Evolutionary conservation across 2,329 filamentous ascomycete species (phyloP), one percentile per base, ranked within the genome.

Genomic region (Ophiocordyceps camponoti-rufipedis): DNA sequence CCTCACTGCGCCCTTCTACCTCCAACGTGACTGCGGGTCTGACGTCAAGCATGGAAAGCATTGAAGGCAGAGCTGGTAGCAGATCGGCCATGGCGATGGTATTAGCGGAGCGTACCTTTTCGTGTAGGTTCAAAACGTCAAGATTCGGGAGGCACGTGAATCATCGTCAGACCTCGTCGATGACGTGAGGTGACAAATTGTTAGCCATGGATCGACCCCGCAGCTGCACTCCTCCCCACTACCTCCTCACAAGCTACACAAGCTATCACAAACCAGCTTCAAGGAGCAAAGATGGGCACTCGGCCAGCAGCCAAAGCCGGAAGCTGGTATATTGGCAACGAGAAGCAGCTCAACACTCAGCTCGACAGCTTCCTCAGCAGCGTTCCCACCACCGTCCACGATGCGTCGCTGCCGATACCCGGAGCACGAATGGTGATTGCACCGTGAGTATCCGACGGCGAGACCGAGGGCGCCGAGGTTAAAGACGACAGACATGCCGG

Each of bases 401-500:
- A 72, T 41, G 52, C 41, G 9, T 56, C 47, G 7, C 55, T 94
- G 47, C 91, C 89, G 3, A 68, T 88, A 1, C 61, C 77, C 1
- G 78, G 80, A 31, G 88, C 88, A 5, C 76, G 86, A 61, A 71
- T 91, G 13, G 81, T 98, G 46, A 95, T 98, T 59, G 87, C 87
- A 49, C 91, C 91, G 89, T 95, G 74, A 70, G 82, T 67, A 14
- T 23, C 4, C 28, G 28, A 19, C 42, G 39, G 16, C 3, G 13
- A 23, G n/a, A n/a, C 16, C 28, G 18, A 28, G 42, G 14, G n/a
- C 2, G 38, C 45, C 41, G 40, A 48, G 18, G 2, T 10, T 12
- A 5, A 29, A 42, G 40, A 29, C 19, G 28, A 12, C 53, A 95
- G 89, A 49, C 91, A 98, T 62, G 91, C 91, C 48, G 91, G 91